Percentiles rank a stretch among this genome's conserved stretches.
phyloP scores from a whole-genome alignment of 768 basidiomycete species.

The Paxillus rubicundulus region DNA sequence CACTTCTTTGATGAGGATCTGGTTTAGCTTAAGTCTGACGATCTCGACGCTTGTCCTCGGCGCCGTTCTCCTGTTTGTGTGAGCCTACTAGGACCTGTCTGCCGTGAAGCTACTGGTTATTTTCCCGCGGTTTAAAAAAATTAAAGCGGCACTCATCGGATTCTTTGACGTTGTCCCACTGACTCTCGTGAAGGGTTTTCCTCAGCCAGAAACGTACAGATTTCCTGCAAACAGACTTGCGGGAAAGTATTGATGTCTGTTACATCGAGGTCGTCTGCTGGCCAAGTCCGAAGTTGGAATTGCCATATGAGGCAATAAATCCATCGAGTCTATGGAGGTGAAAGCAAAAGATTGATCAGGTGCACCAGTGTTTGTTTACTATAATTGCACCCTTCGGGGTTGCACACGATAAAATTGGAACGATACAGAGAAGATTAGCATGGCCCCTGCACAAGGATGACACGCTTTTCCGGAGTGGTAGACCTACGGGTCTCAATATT shows the following conservation, averaged over 20 bases:
- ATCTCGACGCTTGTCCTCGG: conserved; percentile 53
- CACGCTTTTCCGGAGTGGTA: conserved; percentile 97
- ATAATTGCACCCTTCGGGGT: conserved; percentile 73
- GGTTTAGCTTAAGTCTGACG: conserved; percentile 39
- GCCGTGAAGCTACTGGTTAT: conserved; percentile 58
- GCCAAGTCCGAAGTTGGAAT: too few relatives aligned
- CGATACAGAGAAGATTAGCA: conserved; percentile 99
- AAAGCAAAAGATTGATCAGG: too few relatives aligned
- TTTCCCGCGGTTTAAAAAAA: conserved; percentile 54
- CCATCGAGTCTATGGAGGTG: too few relatives aligned
- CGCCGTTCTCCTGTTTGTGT: conserved; percentile 40
- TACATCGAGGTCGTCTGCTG: too few relatives aligned
- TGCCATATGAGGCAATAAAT: too few relatives aligned
- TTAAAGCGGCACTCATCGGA: conserved; percentile 58
- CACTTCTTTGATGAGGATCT: not conserved
- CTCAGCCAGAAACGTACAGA: too few relatives aligned
- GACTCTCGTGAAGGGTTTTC: too few relatives aligned
- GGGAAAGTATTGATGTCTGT: too few relatives aligned
- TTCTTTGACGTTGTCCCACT: conserved; percentile 68
- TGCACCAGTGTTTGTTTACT: too few relatives aligned
- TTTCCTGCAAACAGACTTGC: too few relatives aligned
- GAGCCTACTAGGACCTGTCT: conserved; percentile 47
- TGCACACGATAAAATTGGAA: conserved; percentile 96
- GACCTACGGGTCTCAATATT: conserved; percentile 45
- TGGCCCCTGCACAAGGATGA: conserved; percentile 99